phyloP scores from a whole-genome alignment of 2,329 filamentous ascomycete species.

The Beauveria varroae region DNA sequence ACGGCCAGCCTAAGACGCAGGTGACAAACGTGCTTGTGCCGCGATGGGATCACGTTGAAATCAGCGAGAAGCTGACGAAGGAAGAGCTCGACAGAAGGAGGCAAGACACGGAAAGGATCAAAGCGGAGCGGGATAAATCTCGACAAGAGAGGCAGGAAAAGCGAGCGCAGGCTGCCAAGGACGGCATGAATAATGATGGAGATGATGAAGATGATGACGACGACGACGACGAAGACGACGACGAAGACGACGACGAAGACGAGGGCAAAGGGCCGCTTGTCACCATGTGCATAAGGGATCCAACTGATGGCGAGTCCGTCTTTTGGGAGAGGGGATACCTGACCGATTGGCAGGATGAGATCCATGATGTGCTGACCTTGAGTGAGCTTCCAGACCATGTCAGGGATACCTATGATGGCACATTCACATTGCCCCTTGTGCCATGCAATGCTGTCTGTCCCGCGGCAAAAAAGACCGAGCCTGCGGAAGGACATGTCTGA shows the following conservation, averaged over 20 bases:
- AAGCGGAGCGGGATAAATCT: not conserved
- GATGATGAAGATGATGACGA: not conserved
- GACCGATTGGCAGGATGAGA: slow-evolving; percentile 14
- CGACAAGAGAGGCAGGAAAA: not conserved
- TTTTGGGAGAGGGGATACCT: slow-evolving; percentile 14
- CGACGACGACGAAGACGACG: slow-evolving; percentile 7
- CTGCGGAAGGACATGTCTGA: not conserved
- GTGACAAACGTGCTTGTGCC: slow-evolving; percentile 1
- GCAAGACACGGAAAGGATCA: slow-evolving; percentile 1
- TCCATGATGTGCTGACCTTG: slow-evolving; percentile 3
- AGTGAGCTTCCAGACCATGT: slow-evolving; percentile 11
- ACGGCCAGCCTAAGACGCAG: not conserved
- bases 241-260: slow-evolving; percentile 9
- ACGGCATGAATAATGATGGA: not conserved
- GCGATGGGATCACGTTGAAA: not conserved
- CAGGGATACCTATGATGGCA: not conserved
- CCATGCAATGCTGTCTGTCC: slow-evolving; percentile 1
- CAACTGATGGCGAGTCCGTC: not conserved
- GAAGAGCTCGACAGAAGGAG: not conserved
- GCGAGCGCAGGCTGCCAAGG: not conserved
- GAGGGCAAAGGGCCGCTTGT: slow-evolving; percentile 10
- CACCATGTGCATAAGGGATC: slow-evolving; percentile 12
- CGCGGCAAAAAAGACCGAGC: not conserved
- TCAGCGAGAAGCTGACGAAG: slow-evolving; percentile 3
- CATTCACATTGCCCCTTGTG: not conserved